A percentile compares a stretch with the other conserved stretches of the same genome.
phyloP scores from a whole-genome alignment of 306 rosid species.

The Vigna hirtella region DNA sequence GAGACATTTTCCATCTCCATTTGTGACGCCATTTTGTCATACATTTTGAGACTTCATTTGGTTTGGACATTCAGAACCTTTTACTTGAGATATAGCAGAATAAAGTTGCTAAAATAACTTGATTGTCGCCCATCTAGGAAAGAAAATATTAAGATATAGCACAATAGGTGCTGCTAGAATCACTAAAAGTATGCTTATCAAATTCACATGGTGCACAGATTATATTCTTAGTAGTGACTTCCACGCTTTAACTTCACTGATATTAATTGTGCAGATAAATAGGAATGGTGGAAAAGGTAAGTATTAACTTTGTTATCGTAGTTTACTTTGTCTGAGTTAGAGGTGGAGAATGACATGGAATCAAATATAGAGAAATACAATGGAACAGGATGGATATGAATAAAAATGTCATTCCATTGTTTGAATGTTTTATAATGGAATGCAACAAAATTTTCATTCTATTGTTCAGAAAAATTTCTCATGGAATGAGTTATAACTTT shows the following conservation, averaged over 20 bases:
- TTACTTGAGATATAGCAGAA: constrained; percentile 18
- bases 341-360: too few relatives aligned
- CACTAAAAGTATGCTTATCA: background rate
- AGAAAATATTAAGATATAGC: too few relatives aligned
- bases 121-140: too few relatives aligned
- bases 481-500: too few relatives aligned
- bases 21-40: background rate
- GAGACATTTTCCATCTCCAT: background rate
- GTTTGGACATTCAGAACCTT: background rate
- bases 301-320: background rate
- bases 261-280: background rate
- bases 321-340: background rate
- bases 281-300: background rate
- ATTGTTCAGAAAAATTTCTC: too few relatives aligned
- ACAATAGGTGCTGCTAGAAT: constrained; percentile 16
- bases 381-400: too few relatives aligned
- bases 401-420: too few relatives aligned
- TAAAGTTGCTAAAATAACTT: too few relatives aligned
- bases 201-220: constrained; percentile 12
- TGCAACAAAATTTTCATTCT: too few relatives aligned
- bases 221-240: constrained; percentile 1
- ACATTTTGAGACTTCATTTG: background rate
- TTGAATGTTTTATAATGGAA: too few relatives aligned
- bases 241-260: background rate
- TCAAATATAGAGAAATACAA: too few relatives aligned